A percentile compares a stretch with the other conserved stretches of the same genome.
Evolutionary conservation across 2,329 filamentous ascomycete genomes (phyloP).

Genomic region (Aspergillus novoparasiticus): DNA sequence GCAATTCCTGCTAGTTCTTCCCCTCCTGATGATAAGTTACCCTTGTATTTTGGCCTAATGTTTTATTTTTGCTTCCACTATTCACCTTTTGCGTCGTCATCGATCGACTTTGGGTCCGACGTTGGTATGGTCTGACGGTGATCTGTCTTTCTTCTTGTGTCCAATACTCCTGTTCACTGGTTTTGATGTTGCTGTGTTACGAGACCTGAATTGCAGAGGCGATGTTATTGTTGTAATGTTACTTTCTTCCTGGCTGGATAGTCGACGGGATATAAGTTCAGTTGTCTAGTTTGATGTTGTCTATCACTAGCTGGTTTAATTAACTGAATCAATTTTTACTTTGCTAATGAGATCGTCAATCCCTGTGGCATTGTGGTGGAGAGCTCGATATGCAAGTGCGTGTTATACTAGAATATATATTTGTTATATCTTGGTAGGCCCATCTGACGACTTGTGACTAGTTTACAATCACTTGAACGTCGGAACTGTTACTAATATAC

Average conservation of each 20-base stretch:
- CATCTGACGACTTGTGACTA: no score
- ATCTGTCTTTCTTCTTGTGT: not conserved
- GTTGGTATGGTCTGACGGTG: slow-evolving; percentile 2
- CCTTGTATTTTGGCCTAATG: slow-evolving; percentile 1
- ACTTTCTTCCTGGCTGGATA: not conserved
- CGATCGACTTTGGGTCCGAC: not conserved
- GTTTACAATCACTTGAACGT: no score
- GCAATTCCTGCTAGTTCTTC: not conserved
- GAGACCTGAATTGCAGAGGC: not conserved
- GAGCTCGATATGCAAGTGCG: not conserved
- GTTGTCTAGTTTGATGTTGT: slow-evolving; percentile 1
- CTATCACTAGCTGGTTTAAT: not conserved
- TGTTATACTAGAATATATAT: not conserved
- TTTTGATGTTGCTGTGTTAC: not conserved
- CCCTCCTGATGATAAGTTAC: not conserved
- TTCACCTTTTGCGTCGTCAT: not conserved
- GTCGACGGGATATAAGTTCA: not conserved
- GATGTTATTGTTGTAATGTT: not conserved
- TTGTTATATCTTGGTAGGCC: not conserved
- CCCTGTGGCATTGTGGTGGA: not conserved
- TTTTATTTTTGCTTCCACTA: not conserved
- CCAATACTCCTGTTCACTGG: not conserved
- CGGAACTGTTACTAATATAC: no score
- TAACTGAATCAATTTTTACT: not conserved
- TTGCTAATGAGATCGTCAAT: not conserved